These are phyloP conservation scores for Thermothelomyces thermophilus DNA, from an alignment of 2,329 filamentous ascomycete species.

Conservation along the genomic window DNA sequence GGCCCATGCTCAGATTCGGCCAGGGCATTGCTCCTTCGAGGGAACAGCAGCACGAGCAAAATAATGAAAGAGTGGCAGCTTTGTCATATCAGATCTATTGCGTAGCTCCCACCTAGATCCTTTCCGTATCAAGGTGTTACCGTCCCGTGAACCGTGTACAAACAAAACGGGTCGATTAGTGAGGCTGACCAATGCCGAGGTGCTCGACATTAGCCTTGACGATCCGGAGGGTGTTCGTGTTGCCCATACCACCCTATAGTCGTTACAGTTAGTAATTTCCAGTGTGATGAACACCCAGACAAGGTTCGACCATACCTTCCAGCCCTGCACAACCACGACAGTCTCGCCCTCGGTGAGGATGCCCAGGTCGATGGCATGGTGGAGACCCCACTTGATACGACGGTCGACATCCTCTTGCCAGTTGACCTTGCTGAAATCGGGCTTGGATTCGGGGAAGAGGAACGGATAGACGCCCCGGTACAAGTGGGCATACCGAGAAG, in stretches of 20 bases:
- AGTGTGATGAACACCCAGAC: background rate
- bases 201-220: slow-evolving; percentile 55
- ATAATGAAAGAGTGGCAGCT: no score
- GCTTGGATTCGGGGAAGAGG: slow-evolving; percentile 87
- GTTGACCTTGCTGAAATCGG: slow-evolving; percentile 84
- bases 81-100: slow-evolving; percentile 10
- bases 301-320: slow-evolving; percentile 45
- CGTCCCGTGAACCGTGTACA: background rate
- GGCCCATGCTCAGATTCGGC: no score
- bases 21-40: background rate
- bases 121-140: background rate
- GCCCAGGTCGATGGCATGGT: slow-evolving; percentile 75
- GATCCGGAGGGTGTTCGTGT: slow-evolving; percentile 74
- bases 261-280: background rate
- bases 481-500: slow-evolving; percentile 85
- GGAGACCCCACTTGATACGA: slow-evolving; percentile 95
- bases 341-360: slow-evolving; percentile 66
- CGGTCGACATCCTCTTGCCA: slow-evolving; percentile 99
- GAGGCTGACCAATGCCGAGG: slow-evolving; percentile 47
- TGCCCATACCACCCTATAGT: slow-evolving; percentile 67
- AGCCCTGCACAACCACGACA: slow-evolving; percentile 80
- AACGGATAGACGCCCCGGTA: slow-evolving; percentile 99
- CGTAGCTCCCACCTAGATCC: background rate
- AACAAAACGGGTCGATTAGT: slow-evolving; percentile 12
- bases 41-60: background rate